Conservation (phyloP, 1,284 basidiomycete genomes). For the Cryptococcus sp. region DNA sequence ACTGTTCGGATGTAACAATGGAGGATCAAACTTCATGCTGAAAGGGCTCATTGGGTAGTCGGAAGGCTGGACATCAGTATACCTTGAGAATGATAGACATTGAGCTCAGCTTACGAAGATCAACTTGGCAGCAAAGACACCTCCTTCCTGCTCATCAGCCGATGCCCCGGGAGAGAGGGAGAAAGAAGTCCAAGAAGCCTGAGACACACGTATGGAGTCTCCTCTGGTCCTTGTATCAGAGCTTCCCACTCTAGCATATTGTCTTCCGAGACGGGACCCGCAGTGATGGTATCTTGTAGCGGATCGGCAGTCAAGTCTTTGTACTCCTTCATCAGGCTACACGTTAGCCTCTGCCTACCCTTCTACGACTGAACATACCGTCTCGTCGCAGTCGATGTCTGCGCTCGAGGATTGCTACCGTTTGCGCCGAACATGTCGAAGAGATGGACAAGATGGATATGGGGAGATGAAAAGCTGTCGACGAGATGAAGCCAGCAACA, state of each 20-base stretch:
- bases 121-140: conserved; percentile 87
- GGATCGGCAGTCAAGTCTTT: conserved; percentile 66
- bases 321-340: conserved; percentile 84
- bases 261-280: conserved; percentile 80
- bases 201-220: conserved; percentile 81
- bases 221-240: conserved; percentile 90
- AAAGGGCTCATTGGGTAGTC: conserved; percentile 95
- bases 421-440: conserved; percentile 34
- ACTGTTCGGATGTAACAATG: conserved; percentile 97
- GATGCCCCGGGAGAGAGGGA: background rate
- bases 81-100: background rate
- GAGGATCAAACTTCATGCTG: conserved; percentile 98
- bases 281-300: conserved; percentile 74
- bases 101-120: conserved; percentile 67
- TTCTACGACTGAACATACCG: conserved; percentile 16
- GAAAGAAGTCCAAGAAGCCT: background rate
- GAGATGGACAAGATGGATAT: background rate
- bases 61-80: conserved; percentile 56
- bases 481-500: too few species aligned
- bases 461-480: background rate
- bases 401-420: conserved; percentile 27
- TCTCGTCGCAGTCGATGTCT: conserved; percentile 41
- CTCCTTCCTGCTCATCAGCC: conserved; percentile 67
- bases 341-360: conserved; percentile 1
- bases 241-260: conserved; percentile 99